These are phyloP conservation scores for Mycosphaerella arachidis DNA, from an alignment of 2,329 filamentous ascomycete species.

Conservation along the genomic window DNA sequence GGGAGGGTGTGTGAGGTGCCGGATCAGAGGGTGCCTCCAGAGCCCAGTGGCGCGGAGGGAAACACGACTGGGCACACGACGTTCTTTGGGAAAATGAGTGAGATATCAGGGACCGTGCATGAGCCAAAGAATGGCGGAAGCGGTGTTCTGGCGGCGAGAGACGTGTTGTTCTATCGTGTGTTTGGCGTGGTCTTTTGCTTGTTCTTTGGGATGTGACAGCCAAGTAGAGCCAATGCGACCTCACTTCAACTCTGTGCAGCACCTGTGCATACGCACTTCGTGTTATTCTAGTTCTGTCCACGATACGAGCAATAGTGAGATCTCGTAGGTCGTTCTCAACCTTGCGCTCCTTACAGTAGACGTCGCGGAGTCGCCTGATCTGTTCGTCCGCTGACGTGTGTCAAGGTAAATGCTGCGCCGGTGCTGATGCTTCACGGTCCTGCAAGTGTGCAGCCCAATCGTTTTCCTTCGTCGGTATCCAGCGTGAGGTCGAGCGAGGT, in stretches of 20 bases:
- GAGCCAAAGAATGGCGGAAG: neutral
- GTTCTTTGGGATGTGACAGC: neutral
- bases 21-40: constrained; percentile 16
- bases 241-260: neutral
- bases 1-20: constrained; percentile 16
- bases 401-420: neutral
- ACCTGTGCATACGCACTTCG: neutral
- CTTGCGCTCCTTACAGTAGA: neutral
- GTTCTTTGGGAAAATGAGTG: constrained; percentile 10
- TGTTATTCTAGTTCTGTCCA: too few species aligned
- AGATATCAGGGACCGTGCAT: neutral
- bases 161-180: neutral
- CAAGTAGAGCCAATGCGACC: neutral
- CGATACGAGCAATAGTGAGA: neutral
- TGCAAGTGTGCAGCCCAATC: too few species aligned
- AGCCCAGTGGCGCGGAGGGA: constrained; percentile 8
- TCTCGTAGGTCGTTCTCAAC: neutral
- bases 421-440: neutral
- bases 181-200: neutral
- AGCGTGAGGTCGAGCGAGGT: neutral
- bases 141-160: neutral
- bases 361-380: neutral
- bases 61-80: constrained; percentile 16
- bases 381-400: neutral
- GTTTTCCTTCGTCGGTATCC: neutral